Conservation (phyloP, 2,329 filamentous ascomycete genomes). For the Xylariales sp. region DNA sequence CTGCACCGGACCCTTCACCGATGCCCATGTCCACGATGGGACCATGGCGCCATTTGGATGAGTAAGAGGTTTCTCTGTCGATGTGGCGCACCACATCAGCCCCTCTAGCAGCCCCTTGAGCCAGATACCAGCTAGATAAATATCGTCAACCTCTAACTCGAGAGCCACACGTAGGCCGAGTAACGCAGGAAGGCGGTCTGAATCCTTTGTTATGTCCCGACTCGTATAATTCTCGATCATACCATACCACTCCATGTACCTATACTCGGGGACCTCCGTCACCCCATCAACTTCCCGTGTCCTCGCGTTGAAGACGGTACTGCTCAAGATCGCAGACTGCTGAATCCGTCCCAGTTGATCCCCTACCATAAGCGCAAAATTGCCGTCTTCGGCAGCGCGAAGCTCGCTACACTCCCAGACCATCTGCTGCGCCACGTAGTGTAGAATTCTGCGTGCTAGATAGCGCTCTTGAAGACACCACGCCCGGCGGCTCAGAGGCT, state of each 20-base stretch:
- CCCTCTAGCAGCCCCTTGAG: slow-evolving; percentile 37
- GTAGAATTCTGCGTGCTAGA: slow-evolving; percentile 36
- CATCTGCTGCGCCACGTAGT: slow-evolving; percentile 38
- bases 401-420: slow-evolving; percentile 42
- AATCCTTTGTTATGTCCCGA: slow-evolving; percentile 41
- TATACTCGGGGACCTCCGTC: slow-evolving; percentile 9
- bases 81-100: slow-evolving; percentile 33
- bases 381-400: slow-evolving; percentile 39
- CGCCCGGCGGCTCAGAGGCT: slow-evolving; percentile 38
- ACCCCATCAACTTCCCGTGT: neutral
- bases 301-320: slow-evolving; percentile 28
- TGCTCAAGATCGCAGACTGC: slow-evolving; percentile 21
- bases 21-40: slow-evolving; percentile 47
- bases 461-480: slow-evolving; percentile 44
- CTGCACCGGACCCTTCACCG: slow-evolving; percentile 34
- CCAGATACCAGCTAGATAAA: slow-evolving; percentile 46
- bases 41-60: slow-evolving; percentile 28
- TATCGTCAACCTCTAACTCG: slow-evolving; percentile 19
- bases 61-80: neutral
- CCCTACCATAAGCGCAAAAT: slow-evolving; percentile 18
- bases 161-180: slow-evolving; percentile 44
- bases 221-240: slow-evolving; percentile 43
- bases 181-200: slow-evolving; percentile 46
- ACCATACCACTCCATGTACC: slow-evolving; percentile 39
- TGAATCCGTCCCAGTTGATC: slow-evolving; percentile 29